These are phyloP conservation scores for Xerocomus brunneocitrinus DNA, from an alignment of 768 basidiomycete species.

Conservation along the genomic window DNA sequence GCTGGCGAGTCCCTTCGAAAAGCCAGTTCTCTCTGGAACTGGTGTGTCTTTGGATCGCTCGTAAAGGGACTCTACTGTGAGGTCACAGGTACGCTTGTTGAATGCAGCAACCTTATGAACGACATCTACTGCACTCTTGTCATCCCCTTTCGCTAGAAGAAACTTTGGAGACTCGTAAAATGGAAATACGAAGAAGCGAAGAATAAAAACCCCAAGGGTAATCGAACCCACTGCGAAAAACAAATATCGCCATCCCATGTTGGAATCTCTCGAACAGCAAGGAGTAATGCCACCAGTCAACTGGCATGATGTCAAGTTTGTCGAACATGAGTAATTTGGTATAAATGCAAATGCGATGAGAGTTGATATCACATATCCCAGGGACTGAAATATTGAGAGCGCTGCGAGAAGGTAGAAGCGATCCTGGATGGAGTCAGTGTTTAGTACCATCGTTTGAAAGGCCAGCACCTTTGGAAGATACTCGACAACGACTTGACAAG, in stretches of 20 bases:
- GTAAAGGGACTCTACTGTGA: constrained; percentile 14
- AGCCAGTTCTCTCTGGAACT: background rate
- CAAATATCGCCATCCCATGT: constrained; percentile 21
- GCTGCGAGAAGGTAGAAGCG: constrained; percentile 15
- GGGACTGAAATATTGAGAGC: constrained; percentile 6
- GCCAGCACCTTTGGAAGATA: constrained; percentile 12
- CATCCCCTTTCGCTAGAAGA: constrained; percentile 13
- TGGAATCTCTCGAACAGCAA: constrained; percentile 13
- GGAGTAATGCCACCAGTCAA: constrained; percentile 10
- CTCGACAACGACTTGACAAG: constrained; percentile 7
- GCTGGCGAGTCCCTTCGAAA: background rate
- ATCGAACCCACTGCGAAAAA: constrained; percentile 8
- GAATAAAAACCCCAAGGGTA: constrained; percentile 9
- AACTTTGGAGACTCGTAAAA: constrained; percentile 15
- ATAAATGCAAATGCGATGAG: constrained; percentile 10
- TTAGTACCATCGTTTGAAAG: too few relatives aligned
- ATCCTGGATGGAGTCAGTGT: constrained; percentile 4
- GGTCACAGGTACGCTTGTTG: constrained; percentile 6
- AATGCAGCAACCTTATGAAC: constrained; percentile 13
- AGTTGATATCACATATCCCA: background rate
- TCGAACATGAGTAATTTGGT: constrained; percentile 14
- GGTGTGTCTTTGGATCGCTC: constrained; percentile 2
- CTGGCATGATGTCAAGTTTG: constrained; percentile 7
- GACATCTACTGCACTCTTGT: constrained; percentile 11
- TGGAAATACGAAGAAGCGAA: constrained; percentile 17